Base-by-base conservation (phyloP, 805 yeast genomes). In the Starmerella tilneyi region DNA sequence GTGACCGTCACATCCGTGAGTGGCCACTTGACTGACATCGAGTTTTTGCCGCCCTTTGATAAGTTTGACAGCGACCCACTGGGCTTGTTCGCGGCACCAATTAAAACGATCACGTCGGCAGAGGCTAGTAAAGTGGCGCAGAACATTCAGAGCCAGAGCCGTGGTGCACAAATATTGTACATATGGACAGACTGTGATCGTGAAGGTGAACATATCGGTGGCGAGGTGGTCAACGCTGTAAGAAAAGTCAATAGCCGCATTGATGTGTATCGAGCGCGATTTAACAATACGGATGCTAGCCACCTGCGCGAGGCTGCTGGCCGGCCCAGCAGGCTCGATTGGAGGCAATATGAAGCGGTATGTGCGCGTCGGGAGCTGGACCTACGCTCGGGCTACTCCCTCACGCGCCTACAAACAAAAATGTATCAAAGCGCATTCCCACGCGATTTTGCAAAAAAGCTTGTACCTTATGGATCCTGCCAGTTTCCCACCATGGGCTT, bases 181-280 rank as follows among this genome's bases (percentile, higher is more conserved):
- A 84, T 92, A 7, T 92, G 98, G 97, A 92, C 98, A 0, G 99
- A 92, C 71, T 92, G 98, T 64, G 97, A 88, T 70, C 69, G 96
- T 29, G 97, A 88, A 60, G 97, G 97, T 2, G 97, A 88, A 61
- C 81, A 78, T 61, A 88, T 88, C 46, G 97, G 96, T 0, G 76
- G 71, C 66, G 95, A 88, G 56, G 76, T 94, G 13, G 70, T 75
- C 28, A 71, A 77, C 43, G 79, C 78, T n/a, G 96, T 94, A 0
- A 59, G 60, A 41, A 69, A 68, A 50, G 66, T 63, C 6, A 80
- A 81, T 57, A 54, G 63, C 1, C 51, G 63, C 2, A 57, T 85
- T 34, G 69, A 71, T 26, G 68, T 80, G 3, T 77, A 74, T 69
- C 66, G 99, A 42, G 94, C 95, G 2, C 74, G 72, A 46, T 92